These are phyloP conservation scores for Neolentinus lepideus DNA, from an alignment of 1,284 basidiomycete genomes.

Conservation along the genomic window DNA sequence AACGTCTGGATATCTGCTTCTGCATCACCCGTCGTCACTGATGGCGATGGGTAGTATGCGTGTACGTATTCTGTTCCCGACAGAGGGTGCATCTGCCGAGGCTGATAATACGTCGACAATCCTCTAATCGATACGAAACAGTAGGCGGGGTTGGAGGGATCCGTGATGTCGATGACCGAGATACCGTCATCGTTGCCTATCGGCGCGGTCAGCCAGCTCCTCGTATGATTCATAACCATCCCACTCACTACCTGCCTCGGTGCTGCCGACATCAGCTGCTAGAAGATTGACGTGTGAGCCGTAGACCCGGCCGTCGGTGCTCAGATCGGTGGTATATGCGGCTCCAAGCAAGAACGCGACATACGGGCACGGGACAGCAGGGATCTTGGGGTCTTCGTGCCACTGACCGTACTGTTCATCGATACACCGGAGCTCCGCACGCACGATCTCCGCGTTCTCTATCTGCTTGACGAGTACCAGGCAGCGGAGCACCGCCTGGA, in stretches of 20 bases:
- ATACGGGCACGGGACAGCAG: slow-evolving; percentile 22
- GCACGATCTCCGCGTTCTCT: slow-evolving; percentile 27
- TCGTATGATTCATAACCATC: neutral
- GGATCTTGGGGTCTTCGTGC: slow-evolving; percentile 8
- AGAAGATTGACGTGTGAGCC: neutral
- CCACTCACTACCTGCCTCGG: slow-evolving; percentile 15
- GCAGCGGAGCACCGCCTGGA: slow-evolving; percentile 23
- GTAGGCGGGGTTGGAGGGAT: slow-evolving; percentile 22
- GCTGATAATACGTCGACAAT: neutral
- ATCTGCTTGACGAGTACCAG: slow-evolving; percentile 24
- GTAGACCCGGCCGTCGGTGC: neutral
- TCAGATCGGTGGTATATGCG: slow-evolving; percentile 8
- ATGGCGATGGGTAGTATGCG: slow-evolving; percentile 15
- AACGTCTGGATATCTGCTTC: neutral
- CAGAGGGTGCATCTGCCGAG: slow-evolving; percentile 10
- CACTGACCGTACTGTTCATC: slow-evolving; percentile 13
- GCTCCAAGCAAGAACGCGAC: slow-evolving; percentile 10
- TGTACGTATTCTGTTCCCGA: slow-evolving; percentile 20
- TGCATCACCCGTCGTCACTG: neutral
- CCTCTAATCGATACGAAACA: slow-evolving; percentile 18
- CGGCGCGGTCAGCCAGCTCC: neutral
- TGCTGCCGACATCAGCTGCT: slow-evolving; percentile 16
- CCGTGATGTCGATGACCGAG: slow-evolving; percentile 29
- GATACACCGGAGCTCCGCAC: slow-evolving; percentile 19
- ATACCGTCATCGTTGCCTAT: slow-evolving; percentile 32